Conservation (phyloP, 208 protist genomes). For the Leishmania gerbilli region DNA sequence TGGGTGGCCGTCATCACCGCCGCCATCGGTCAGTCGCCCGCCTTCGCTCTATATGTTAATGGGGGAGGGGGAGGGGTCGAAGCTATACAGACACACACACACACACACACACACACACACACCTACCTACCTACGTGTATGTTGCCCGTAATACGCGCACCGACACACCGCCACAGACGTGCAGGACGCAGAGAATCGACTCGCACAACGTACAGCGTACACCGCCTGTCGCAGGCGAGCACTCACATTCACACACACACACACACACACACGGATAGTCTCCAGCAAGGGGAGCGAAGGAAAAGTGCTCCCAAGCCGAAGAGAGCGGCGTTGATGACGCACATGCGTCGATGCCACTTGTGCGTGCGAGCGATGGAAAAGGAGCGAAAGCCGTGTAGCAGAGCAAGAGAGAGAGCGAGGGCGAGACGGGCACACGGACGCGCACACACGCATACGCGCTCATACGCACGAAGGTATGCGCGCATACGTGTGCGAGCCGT, state of each 20-base stretch:
- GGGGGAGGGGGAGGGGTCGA: too few species aligned
- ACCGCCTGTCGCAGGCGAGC: too few species aligned
- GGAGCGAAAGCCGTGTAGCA: neutral
- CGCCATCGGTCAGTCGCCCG: too few species aligned
- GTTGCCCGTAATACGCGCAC: too few species aligned
- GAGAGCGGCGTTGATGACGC: neutral
- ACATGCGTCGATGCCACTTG: too few species aligned
- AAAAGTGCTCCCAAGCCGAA: neutral
- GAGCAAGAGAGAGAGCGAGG: neutral
- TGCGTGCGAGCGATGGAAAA: neutral
- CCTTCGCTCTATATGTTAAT: too few species aligned
- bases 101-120: neutral
- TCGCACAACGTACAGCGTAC: neutral
- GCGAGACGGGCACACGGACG: neutral
- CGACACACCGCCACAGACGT: neutral
- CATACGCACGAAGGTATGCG: constrained; percentile 32
- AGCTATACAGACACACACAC: neutral
- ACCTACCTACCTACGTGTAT: too few species aligned
- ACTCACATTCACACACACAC: too few species aligned
- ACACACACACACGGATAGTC: neutral
- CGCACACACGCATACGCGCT: constrained; percentile 7
- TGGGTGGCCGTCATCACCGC: too few species aligned
- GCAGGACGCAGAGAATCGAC: neutral
- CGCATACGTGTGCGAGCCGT: constrained; percentile 5
- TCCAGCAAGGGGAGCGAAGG: neutral